Evolutionary conservation across 192 early-diverging fungal genomes (phyloP).

Genomic region (Rhizophlyctis rosea): DNA sequence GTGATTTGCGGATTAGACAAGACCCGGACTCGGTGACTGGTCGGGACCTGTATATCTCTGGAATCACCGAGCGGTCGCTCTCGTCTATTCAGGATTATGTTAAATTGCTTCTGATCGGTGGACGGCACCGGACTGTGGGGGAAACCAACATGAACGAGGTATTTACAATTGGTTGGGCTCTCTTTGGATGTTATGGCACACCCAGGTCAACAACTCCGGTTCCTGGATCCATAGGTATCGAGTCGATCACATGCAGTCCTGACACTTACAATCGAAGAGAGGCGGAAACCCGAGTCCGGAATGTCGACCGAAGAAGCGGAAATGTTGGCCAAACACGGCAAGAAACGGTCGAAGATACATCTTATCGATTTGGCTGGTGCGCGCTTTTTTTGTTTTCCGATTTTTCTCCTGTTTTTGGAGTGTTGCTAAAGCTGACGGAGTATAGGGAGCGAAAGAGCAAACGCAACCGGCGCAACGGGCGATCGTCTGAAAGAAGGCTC

Average conservation of each 20-base stretch:
- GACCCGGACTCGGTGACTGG: conserved; percentile 38
- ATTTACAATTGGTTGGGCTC: background rate
- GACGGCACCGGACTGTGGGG: conserved; percentile 30
- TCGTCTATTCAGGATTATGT: conserved; percentile 25
- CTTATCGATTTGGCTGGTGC: conserved; percentile 76
- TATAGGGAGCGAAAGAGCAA: conserved; percentile 85
- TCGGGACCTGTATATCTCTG: conserved; percentile 43
- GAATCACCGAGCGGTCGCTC: conserved; percentile 36
- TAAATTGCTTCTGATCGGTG: conserved; percentile 32
- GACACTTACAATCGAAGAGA: conserved; percentile 71
- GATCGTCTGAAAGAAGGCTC: conserved; percentile 73
- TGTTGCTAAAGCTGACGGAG: background rate
- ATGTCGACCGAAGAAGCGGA: conserved; percentile 32
- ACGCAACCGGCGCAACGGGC: conserved; percentile 84
- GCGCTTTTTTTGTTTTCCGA: background rate
- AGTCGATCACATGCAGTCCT: conserved; percentile 75
- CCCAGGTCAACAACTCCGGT: background rate
- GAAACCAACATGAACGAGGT: conserved; percentile 52
- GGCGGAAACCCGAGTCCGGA: conserved; percentile 20
- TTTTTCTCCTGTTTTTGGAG: background rate
- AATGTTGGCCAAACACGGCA: conserved; percentile 29
- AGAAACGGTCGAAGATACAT: conserved; percentile 55
- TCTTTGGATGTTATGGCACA: background rate
- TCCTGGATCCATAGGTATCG: conserved; percentile 12
- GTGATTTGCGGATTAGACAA: conserved; percentile 38